A percentile compares a stretch with the other conserved stretches of the same genome.
phyloP scores from a whole-genome alignment of 83 land plant genomes.

The Picea mariana region DNA sequence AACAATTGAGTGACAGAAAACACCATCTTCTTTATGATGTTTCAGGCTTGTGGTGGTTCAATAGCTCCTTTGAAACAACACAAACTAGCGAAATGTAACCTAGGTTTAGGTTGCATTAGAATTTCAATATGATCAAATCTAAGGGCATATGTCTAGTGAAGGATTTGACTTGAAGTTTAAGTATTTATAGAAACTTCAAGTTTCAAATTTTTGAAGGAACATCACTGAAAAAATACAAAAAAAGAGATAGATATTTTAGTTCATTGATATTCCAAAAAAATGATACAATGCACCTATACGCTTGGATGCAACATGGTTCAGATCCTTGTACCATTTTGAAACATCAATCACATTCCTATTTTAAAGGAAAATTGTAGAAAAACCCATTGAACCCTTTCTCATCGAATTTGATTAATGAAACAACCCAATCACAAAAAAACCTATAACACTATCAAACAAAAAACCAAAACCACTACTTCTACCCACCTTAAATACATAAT shows the following conservation, averaged over 20 bases:
- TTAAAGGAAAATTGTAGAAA: slow-evolving; percentile 21
- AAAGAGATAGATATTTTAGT: slow-evolving; percentile 33
- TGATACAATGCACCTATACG: slow-evolving; percentile 26
- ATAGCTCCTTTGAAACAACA: slow-evolving; percentile 20
- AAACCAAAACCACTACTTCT: too few relatives aligned
- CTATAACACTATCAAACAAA: too few relatives aligned
- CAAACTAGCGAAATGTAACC: slow-evolving; percentile 16
- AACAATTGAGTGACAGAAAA: too few relatives aligned
- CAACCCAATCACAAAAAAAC: too few relatives aligned
- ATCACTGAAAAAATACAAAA: slow-evolving; percentile 42
- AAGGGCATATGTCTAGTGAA: slow-evolving; percentile 22
- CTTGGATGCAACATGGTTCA: slow-evolving; percentile 7
- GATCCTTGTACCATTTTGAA: neutral
- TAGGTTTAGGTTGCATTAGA: slow-evolving; percentile 19
- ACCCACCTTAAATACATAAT: too few relatives aligned
- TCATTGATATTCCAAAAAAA: slow-evolving; percentile 22
- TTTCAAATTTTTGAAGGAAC: slow-evolving; percentile 27
- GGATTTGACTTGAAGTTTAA: slow-evolving; percentile 28
- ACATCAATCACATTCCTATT: neutral
- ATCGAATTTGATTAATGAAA: neutral
- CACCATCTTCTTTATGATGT: neutral
- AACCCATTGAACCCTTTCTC: neutral
- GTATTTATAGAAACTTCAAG: slow-evolving; percentile 22
- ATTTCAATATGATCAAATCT: slow-evolving; percentile 1
- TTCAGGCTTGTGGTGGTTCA: slow-evolving; percentile 26